Conservation (phyloP, 768 basidiomycete genomes). For the Agaricus blazei region DNA sequence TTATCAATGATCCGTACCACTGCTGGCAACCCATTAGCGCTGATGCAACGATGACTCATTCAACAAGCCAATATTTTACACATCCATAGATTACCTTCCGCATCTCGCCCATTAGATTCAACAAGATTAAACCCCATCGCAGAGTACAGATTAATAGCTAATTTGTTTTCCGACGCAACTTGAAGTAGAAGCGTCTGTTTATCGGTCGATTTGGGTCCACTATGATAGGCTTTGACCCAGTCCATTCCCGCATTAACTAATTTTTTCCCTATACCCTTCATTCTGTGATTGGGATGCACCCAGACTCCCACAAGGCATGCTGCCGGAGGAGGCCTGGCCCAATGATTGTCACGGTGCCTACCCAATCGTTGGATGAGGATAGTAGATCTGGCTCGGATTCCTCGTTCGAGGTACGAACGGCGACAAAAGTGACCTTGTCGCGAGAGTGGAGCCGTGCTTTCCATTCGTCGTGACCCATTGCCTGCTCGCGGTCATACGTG, state of each 20-base stretch:
- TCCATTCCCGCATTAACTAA: conserved; percentile 2
- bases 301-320: conserved; percentile 4
- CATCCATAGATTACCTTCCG: conserved; percentile 1
- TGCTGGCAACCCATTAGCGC: no score
- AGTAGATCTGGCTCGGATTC: not conserved
- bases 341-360: conserved; percentile 6
- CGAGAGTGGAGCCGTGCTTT: conserved; percentile 8
- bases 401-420: not conserved
- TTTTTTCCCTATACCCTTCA: conserved; percentile 4
- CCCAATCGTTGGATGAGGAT: conserved; percentile 8
- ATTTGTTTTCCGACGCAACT: not conserved
- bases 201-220: not conserved
- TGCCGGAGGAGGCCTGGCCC: conserved; percentile 3
- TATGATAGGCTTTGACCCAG: conserved; percentile 2
- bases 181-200: conserved; percentile 3
- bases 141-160: conserved; percentile 1
- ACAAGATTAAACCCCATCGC: not conserved
- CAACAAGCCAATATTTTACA: not conserved
- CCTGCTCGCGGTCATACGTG: conserved; percentile 4
- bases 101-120: not conserved
- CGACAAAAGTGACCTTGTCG: conserved; percentile 6
- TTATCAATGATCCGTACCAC: no score
- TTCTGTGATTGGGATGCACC: conserved; percentile 5
- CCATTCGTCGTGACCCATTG: conserved; percentile 7
- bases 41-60: no score